Conservation (phyloP, 2,329 filamentous ascomycete genomes). For the Chaetomium globosum region DNA sequence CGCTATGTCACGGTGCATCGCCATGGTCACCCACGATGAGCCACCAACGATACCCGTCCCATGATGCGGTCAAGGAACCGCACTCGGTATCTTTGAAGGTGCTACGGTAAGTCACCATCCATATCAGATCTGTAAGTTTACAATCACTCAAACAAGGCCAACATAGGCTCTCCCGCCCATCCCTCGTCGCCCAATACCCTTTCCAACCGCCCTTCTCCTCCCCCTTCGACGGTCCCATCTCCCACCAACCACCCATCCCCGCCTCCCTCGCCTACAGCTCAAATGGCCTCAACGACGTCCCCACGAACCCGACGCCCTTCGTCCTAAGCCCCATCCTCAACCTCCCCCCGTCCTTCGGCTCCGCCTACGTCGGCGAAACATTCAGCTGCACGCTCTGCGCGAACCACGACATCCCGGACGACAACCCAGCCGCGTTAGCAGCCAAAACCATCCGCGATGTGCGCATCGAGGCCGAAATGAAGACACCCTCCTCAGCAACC, state of each 20-base stretch:
- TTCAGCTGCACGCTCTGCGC: constrained; percentile 94
- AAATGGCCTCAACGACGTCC: constrained; percentile 25
- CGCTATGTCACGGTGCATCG: constrained; percentile 14
- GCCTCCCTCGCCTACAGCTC: constrained; percentile 74
- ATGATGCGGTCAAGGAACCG: constrained; percentile 68
- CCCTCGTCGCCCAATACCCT: constrained; percentile 71
- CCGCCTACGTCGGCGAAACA: constrained; percentile 91
- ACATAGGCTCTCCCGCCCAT: constrained; percentile 77
- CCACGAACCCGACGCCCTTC: constrained; percentile 57
- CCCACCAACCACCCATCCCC: constrained; percentile 55
- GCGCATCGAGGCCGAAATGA: constrained; percentile 88
- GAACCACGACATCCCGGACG: constrained; percentile 72
- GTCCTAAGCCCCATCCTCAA: constrained; percentile 70
- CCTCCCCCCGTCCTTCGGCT: constrained; percentile 87
- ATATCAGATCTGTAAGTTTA: constrained; percentile 15
- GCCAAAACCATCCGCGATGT: constrained; percentile 69
- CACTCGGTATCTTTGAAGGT: constrained; percentile 80
- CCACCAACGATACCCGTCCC: constrained; percentile 60
- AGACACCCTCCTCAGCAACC: constrained; percentile 67
- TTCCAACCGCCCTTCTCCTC: constrained; percentile 52
- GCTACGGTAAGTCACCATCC: constrained; percentile 54
- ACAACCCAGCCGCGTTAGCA: neutral
- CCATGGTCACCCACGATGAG: constrained; percentile 49
- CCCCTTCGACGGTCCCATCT: constrained; percentile 37
- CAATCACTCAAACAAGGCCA: constrained; percentile 19